These are phyloP conservation scores for Penstemon davidsonii DNA, from an alignment of 257 asterid genomes.

Conservation along the genomic window DNA sequence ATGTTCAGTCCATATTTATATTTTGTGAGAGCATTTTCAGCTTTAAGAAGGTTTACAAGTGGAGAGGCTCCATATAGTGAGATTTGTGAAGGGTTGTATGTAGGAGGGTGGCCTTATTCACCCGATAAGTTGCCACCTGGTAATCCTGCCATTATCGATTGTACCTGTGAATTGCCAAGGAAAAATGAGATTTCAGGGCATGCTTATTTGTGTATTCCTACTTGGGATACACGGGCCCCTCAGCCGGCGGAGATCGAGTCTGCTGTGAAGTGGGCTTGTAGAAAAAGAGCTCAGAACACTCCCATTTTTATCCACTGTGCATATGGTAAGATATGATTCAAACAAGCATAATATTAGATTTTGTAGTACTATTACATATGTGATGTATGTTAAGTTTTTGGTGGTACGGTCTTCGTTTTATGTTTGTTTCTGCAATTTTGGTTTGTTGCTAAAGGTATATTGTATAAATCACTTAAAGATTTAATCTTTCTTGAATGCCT, in stretches of 20 bases:
- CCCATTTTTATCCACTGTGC: slow-evolving; percentile 90
- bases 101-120: slow-evolving; percentile 93
- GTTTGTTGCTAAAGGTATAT: neutral
- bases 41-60: slow-evolving; percentile 61
- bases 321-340: slow-evolving; percentile 52
- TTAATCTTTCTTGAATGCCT: slow-evolving; percentile 4
- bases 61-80: slow-evolving; percentile 78
- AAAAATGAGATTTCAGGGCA: slow-evolving; percentile 52
- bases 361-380: neutral
- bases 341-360: neutral
- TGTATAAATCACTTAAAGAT: neutral
- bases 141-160: slow-evolving; percentile 80
- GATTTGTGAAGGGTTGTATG: slow-evolving; percentile 69
- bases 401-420: neutral
- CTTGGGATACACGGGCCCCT: slow-evolving; percentile 93
- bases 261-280: slow-evolving; percentile 94
- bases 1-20: slow-evolving; percentile 79
- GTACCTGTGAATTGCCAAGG: slow-evolving; percentile 95
- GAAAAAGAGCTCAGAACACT: slow-evolving; percentile 71
- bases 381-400: neutral
- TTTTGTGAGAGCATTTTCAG: slow-evolving; percentile 76
- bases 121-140: slow-evolving; percentile 78
- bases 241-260: slow-evolving; percentile 76
- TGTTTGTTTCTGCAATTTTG: neutral
- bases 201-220: slow-evolving; percentile 79